Base-by-base conservation (phyloP, 139 green algal species). In the Tetradesmus lagerheimii region DNA sequence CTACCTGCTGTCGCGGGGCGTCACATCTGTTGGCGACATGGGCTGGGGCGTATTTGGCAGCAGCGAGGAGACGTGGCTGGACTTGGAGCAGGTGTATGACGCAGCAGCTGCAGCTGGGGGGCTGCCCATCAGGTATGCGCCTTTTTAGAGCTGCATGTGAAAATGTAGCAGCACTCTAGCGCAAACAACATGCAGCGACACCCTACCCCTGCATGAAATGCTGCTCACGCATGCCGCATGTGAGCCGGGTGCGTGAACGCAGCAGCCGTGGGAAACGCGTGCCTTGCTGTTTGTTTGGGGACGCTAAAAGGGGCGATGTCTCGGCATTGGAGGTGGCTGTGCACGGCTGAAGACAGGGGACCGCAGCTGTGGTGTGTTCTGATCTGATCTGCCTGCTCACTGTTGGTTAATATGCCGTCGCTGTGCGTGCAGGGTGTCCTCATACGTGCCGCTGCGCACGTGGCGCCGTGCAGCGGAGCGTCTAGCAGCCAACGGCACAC, bases 21-120 rank as follows among this genome's bases (percentile, higher is more conserved):
- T 97, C 4, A 97, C 95, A 2, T 91, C 89, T 20, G 90, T 97
- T 2, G 93, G 92, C 53, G 94, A 97, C 91, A 94, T 97, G 93
- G 94, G 95, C 12, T 86, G 93, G 50, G 75, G 90, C 47, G 0
- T 85, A n/a, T 91, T 86, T 89, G 79, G 47, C 9, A 45, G 3
- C 25, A 39, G 11, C 34, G 79, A 93, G 11, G 89, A 85, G 23
- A 90, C 85, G 0, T 95, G 91, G 93, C n/a, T 89, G 47, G 91
- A 93, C 45, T 47, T 95, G 83, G 89, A 95, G 88, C 78, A 94
- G 77, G 90, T 97, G 8, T 94, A 95, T 76, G 34, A 94, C 31
- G 89, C 92, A 0, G 89, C 89, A 2, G 95, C 94, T 18, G 91
- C 91, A 4, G 39, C 57, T 0, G 91, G 93, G 0, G 3, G 43